A percentile compares a stretch with the other conserved stretches of the same genome.
Evolutionary conservation across 345 rosid genomes (phyloP).

Genomic region (Lumnitzera littorea): DNA sequence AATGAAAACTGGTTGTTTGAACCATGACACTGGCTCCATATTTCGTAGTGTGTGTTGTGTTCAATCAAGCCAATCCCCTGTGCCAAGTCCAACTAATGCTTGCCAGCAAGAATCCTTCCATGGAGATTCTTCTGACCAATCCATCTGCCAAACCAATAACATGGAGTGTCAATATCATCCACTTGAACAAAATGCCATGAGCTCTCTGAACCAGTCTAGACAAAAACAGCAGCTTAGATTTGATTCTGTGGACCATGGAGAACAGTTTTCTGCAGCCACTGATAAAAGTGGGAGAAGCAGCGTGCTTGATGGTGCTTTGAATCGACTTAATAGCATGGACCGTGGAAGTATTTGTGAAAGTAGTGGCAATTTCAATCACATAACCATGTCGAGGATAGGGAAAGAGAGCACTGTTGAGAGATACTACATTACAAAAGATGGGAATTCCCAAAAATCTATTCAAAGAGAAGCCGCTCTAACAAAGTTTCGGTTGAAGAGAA

Average conservation of each 20-base stretch:
- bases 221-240: slow-evolving; percentile 26
- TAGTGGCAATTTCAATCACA: slow-evolving; percentile 43
- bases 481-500: slow-evolving; percentile 88
- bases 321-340: slow-evolving; percentile 33
- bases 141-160: slow-evolving; percentile 28
- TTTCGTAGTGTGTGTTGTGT: slow-evolving; percentile 23
- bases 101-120: slow-evolving; percentile 41
- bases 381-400: slow-evolving; percentile 19
- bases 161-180: slow-evolving; percentile 29
- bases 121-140: slow-evolving; percentile 29
- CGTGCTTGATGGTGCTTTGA: slow-evolving; percentile 42
- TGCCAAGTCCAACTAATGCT: slow-evolving; percentile 47
- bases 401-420: slow-evolving; percentile 49
- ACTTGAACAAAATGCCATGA: slow-evolving; percentile 27
- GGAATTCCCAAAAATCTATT: slow-evolving; percentile 37
- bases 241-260: slow-evolving; percentile 43
- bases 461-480: slow-evolving; percentile 85
- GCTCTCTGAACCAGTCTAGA: slow-evolving; percentile 20
- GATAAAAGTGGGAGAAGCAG: slow-evolving; percentile 64
- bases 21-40: slow-evolving; percentile 31
- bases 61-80: slow-evolving; percentile 32
- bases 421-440: slow-evolving; percentile 18
- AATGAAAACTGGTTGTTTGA: slow-evolving; percentile 19
- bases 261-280: slow-evolving; percentile 38
- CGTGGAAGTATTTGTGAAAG: slow-evolving; percentile 45